Base-by-base conservation (phyloP, 1,139 yeast genomes). In the Suhomyces panamericanus region DNA sequence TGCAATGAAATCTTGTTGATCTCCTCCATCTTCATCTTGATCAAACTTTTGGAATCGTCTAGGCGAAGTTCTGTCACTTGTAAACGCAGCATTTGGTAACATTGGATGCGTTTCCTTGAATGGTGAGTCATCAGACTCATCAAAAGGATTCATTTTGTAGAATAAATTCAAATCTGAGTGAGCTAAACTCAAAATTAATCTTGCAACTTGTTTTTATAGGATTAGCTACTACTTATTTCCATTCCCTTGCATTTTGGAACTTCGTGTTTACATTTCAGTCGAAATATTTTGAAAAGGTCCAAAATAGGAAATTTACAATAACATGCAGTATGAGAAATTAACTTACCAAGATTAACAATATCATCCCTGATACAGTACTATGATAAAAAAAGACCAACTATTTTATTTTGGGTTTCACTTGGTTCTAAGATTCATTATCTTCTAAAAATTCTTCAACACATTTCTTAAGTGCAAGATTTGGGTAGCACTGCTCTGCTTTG, bases 71-170 rank as follows among this genome's bases (percentile, higher is more conserved):
- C 73, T 56, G 43, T 70, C 74, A 40, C 67, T 63, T 1, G 74
- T 69, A 50, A 72, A 72, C 3, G 77, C 78, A 15, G 73, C 72
- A 45, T 59, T 57, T 12, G 78, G 78, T 16, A 66, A 56, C 41
- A 63, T 55, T 15, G 73, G 74, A 12, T 53, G 57, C 11, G 51
- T 37, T 43, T 69, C 74, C 47, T 53, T 50, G 49, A 67, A 71
- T 2, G 75, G 74, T 38, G 54, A 49, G 43, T 58, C 63, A 4
- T 63, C 64, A 17, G 65, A 64, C 34, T 65, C 72, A 27, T 65
- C 70, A 52, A 69, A 70, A 6, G 75, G 73, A 49, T 60, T 64
- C 69, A 64, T 65, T 39, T 24, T 24, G 24, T 12, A 39, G 22
- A 35, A 32, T 20, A 14, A n/a, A n/a, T 32, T n/a, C 16, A 32